Percentiles rank a stretch among this genome's conserved stretches.
phyloP scores from a whole-genome alignment of 2,329 filamentous ascomycete genomes.

The Westerdykella aurantiaca region DNA sequence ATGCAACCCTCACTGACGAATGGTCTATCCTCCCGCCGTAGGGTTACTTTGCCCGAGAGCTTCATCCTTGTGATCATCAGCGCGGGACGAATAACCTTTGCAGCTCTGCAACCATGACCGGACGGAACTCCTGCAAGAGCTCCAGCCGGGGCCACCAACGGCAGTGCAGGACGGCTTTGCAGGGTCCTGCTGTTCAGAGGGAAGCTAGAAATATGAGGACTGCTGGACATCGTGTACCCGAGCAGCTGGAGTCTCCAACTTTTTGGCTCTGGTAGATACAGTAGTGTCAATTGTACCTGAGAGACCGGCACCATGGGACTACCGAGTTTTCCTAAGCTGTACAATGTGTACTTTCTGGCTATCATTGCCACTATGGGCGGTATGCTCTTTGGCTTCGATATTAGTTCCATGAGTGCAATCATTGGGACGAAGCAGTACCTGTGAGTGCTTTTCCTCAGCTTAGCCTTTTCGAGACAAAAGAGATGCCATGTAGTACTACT shows the following conservation, averaged over 20 bases:
- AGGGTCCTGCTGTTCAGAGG: not conserved
- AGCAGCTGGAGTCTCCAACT: not conserved
- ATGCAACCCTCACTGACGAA: too few species aligned
- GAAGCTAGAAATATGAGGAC: not conserved
- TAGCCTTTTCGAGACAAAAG: too few species aligned
- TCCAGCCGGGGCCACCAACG: constrained; percentile 1
- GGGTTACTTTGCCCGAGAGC: not conserved
- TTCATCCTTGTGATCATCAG: not conserved
- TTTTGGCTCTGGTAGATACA: not conserved
- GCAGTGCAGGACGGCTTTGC: not conserved
- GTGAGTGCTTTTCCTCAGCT: constrained; percentile 5
- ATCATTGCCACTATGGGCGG: constrained; percentile 50
- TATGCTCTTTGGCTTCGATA: constrained; percentile 53
- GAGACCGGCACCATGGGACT: constrained; percentile 23
- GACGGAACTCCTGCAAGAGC: not conserved
- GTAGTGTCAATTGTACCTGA: not conserved
- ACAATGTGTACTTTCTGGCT: constrained; percentile 51
- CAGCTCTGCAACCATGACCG: not conserved
- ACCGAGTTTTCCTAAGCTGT: constrained; percentile 44
- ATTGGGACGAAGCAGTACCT: constrained; percentile 48
- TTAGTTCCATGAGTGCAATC: constrained; percentile 51
- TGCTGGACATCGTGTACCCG: not conserved
- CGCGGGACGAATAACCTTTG: not conserved
- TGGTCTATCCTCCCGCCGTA: not conserved
- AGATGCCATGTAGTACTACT: too few species aligned